phyloP scores from a whole-genome alignment of 805 yeast species.

The Jamesozyma spencerorum region DNA sequence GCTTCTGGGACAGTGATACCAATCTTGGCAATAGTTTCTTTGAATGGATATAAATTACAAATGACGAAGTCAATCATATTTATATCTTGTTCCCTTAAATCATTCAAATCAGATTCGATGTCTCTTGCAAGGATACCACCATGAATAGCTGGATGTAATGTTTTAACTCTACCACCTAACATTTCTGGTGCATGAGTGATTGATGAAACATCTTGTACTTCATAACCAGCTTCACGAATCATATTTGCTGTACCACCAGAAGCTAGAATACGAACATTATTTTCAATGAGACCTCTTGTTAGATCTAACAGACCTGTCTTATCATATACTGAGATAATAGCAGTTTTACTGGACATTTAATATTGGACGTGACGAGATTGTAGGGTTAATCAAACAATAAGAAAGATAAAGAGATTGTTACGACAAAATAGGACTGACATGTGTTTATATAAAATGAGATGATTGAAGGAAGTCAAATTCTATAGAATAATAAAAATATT shows the following conservation, averaged over 20 bases:
- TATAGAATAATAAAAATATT: too few relatives aligned
- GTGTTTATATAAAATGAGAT: too few relatives aligned
- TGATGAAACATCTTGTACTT: slow-evolving; percentile 88
- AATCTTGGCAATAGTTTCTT: slow-evolving; percentile 89
- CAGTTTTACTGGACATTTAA: slow-evolving; percentile 46
- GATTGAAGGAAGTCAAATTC: too few relatives aligned
- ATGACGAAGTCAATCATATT: slow-evolving; percentile 94
- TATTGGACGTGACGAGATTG: neutral
- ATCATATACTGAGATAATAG: slow-evolving; percentile 92
- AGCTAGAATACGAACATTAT: slow-evolving; percentile 84
- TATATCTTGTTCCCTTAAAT: slow-evolving; percentile 77
- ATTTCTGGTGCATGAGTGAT: slow-evolving; percentile 98
- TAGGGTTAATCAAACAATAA: too few relatives aligned
- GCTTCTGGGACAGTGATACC: slow-evolving; percentile 95
- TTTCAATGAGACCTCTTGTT: slow-evolving; percentile 84
- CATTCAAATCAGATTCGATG: slow-evolving; percentile 79
- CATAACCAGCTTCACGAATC: slow-evolving; percentile 94
- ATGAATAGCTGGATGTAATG: slow-evolving; percentile 96
- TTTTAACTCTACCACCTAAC: slow-evolving; percentile 96
- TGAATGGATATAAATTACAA: slow-evolving; percentile 95
- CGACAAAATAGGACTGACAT: too few relatives aligned
- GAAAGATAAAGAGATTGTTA: neutral
- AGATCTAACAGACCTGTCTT: slow-evolving; percentile 91
- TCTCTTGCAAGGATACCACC: slow-evolving; percentile 94
- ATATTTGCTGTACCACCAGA: slow-evolving; percentile 95